Conservation (phyloP, 2,329 filamentous ascomycete species). For the Microascus cirrosus region DNA sequence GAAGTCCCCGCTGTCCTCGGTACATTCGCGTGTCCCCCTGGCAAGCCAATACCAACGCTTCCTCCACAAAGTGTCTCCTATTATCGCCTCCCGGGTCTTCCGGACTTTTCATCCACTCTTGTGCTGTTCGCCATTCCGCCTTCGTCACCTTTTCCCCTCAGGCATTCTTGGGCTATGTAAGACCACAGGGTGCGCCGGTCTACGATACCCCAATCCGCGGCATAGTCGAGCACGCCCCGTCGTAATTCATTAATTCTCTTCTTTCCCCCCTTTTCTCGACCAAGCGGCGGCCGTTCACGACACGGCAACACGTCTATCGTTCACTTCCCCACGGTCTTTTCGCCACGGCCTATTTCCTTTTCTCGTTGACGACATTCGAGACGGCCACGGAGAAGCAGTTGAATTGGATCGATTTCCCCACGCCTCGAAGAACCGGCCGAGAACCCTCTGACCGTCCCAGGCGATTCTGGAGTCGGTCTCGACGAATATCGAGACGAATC, state of each 20-base stretch:
- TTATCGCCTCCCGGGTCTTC: background rate
- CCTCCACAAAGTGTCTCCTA: background rate
- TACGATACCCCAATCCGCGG: background rate
- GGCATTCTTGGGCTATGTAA: background rate
- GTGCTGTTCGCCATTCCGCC: background rate
- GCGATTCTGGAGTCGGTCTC: background rate
- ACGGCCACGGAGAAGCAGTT: background rate
- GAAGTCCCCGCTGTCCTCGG: background rate
- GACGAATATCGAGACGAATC: background rate
- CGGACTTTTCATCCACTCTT: background rate
- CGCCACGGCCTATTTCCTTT: background rate
- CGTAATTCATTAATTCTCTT: background rate
- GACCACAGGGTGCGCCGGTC: background rate
- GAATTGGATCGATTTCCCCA: background rate
- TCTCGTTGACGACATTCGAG: background rate
- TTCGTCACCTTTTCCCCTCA: background rate
- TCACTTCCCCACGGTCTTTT: background rate
- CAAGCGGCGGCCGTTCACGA: background rate
- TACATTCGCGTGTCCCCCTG: background rate
- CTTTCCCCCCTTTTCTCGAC: background rate
- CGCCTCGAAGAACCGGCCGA: background rate
- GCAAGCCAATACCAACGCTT: background rate
- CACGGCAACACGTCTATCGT: background rate
- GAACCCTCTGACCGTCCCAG: background rate
- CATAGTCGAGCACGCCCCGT: background rate